Evolutionary conservation across 2,329 filamentous ascomycete genomes (phyloP).

Genomic region (Parascedosporium putredinis): DNA sequence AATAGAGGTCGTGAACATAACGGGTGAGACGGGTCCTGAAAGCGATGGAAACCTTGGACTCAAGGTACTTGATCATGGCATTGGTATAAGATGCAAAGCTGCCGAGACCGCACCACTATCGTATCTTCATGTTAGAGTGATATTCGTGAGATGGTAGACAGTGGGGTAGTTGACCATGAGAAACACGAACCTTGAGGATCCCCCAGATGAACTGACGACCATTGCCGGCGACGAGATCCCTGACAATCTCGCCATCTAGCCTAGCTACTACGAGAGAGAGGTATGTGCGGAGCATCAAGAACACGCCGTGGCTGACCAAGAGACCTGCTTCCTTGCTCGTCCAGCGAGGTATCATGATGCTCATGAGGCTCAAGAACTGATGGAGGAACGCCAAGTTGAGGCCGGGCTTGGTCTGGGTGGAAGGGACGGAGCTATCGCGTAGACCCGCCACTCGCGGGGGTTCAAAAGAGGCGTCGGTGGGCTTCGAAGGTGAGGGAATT

Average conservation of each 20-base stretch:
- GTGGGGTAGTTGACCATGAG: too few relatives aligned
- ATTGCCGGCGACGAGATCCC: conserved; percentile 91
- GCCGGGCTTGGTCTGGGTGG: conserved; percentile 83
- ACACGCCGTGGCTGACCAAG: conserved; percentile 77
- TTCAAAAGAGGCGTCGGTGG: conserved; percentile 83
- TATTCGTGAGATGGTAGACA: background rate
- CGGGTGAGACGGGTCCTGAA: conserved; percentile 90
- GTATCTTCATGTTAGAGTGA: background rate
- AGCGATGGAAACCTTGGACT: conserved; percentile 95
- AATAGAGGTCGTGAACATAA: conserved; percentile 94
- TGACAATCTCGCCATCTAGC: conserved; percentile 89
- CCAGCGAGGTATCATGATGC: conserved; percentile 95
- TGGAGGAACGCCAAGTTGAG: conserved; percentile 93
- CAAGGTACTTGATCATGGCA: conserved; percentile 96
- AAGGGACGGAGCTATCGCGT: conserved; percentile 65
- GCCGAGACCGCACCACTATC: conserved; percentile 83
- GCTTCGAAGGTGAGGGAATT: conserved; percentile 94
- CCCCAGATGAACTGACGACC: conserved; percentile 82
- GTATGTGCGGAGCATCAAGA: conserved; percentile 86
- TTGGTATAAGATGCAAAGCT: conserved; percentile 94
- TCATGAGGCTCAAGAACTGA: conserved; percentile 90
- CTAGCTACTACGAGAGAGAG: conserved; percentile 86
- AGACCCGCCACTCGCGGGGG: conserved; percentile 76
- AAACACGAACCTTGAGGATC: conserved; percentile 63
- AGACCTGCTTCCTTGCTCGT: conserved; percentile 91